Evolutionary conservation across 495 filamentous ascomycete genomes (phyloP).

Genomic region (Talaromyces trachyspermus): DNA sequence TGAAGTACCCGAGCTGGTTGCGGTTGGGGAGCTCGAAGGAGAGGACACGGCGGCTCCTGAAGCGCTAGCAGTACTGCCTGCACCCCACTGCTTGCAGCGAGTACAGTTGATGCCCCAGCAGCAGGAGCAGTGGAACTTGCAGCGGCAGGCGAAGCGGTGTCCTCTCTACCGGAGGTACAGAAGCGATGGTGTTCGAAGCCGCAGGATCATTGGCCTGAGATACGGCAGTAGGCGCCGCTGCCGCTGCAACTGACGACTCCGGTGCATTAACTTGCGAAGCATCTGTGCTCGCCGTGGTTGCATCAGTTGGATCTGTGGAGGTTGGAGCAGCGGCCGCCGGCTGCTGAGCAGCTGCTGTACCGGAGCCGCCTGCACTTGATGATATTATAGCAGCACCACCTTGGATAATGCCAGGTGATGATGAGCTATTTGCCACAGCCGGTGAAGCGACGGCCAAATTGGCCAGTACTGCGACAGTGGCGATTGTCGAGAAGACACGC

Average conservation of each 20-base stretch:
- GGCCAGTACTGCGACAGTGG: background rate
- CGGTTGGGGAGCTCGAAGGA: background rate
- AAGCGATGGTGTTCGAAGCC: too few relatives aligned
- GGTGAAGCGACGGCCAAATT: slow-evolving; percentile 3
- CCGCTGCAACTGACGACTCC: too few relatives aligned
- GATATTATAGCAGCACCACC: background rate
- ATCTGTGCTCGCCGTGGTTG: too few relatives aligned
- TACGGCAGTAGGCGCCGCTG: background rate
- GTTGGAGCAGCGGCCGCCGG: too few relatives aligned
- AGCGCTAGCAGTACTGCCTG: background rate
- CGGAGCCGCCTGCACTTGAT: background rate
- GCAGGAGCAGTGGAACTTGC: slow-evolving; percentile 3
- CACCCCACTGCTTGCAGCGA: background rate
- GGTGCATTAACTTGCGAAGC: too few relatives aligned
- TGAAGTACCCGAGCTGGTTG: background rate
- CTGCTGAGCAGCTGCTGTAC: too few relatives aligned
- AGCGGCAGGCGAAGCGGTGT: background rate
- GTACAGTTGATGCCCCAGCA: background rate
- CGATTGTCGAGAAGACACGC: slow-evolving; percentile 4
- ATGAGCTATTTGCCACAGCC: background rate
- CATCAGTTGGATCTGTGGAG: too few relatives aligned
- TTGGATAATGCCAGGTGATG: slow-evolving; percentile 1
- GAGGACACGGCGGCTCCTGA: background rate
- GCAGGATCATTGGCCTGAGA: too few relatives aligned
- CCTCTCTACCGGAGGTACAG: too few relatives aligned